Evolutionary conservation across 1,139 yeast species (phyloP).

Genomic region (Lodderomyces oxycetoniae): DNA sequence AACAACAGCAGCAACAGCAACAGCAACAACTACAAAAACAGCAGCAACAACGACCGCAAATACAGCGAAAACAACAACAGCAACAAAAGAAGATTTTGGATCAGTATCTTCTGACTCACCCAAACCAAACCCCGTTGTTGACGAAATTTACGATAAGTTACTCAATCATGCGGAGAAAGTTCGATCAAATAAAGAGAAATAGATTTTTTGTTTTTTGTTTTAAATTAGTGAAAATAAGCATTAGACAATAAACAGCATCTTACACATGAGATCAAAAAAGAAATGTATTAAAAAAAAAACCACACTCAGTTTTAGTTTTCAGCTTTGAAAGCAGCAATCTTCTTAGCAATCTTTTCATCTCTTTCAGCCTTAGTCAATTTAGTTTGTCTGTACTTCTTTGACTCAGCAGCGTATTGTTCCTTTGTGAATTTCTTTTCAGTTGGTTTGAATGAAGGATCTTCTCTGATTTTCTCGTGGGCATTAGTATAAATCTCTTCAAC

Average conservation of each 20-base stretch:
- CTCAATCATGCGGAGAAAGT: constrained; percentile 64
- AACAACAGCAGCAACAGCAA: constrained; percentile 1
- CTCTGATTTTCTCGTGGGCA: constrained; percentile 97
- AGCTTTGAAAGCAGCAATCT: constrained; percentile 82
- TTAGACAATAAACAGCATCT: background rate
- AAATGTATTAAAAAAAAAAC: background rate
- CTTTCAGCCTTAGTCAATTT: constrained; percentile 93
- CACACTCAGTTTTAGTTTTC: constrained; percentile 12
- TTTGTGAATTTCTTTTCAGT: constrained; percentile 92
- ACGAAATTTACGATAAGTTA: constrained; percentile 67
- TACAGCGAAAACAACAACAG: background rate
- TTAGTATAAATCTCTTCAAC: constrained; percentile 91
- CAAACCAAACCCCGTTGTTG: constrained; percentile 44
- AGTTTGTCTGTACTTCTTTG: constrained; percentile 84
- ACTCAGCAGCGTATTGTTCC: constrained; percentile 97
- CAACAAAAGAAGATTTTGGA: constrained; percentile 9
- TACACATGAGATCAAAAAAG: too few relatives aligned
- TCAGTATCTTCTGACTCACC: constrained; percentile 14
- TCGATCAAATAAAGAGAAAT: constrained; percentile 35
- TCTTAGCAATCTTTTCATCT: constrained; percentile 81
- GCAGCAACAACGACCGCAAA: constrained; percentile 2
- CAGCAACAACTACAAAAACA: constrained; percentile 1
- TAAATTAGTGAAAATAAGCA: background rate
- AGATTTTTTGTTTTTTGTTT: background rate
- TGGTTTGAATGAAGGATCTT: constrained; percentile 87